Evolutionary conservation across 768 basidiomycete species (phyloP).

Genomic region (Termitomyces sp.): DNA sequence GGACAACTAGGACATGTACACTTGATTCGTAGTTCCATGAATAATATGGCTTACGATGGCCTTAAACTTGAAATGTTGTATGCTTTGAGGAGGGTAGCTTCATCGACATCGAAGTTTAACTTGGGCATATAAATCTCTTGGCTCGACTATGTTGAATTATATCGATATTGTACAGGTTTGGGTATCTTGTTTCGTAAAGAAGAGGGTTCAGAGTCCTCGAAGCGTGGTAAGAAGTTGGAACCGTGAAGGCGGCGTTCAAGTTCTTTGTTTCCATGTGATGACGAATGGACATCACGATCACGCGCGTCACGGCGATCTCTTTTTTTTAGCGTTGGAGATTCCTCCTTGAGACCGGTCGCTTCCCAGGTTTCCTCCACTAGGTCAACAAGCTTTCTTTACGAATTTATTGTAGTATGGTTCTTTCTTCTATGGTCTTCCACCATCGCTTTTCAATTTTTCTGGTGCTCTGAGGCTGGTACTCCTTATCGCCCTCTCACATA

Average conservation of each 20-base stretch:
- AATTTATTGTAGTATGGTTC: too few relatives aligned
- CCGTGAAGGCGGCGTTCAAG: too few relatives aligned
- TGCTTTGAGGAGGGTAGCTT: slow-evolving; percentile 79
- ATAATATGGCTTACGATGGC: slow-evolving; percentile 54
- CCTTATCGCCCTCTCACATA: too few relatives aligned
- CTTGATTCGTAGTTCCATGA: not conserved
- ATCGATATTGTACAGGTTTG: not conserved
- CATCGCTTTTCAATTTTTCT: too few relatives aligned
- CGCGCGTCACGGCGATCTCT: too few relatives aligned
- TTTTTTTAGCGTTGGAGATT: too few relatives aligned
- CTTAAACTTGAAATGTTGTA: slow-evolving; percentile 79
- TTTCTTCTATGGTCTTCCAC: too few relatives aligned
- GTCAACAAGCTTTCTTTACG: too few relatives aligned
- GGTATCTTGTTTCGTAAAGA: not conserved
- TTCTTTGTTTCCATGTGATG: not conserved
- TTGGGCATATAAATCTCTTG: slow-evolving; percentile 43
- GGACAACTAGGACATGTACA: not conserved
- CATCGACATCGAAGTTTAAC: slow-evolving; percentile 71
- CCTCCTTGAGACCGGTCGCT: too few relatives aligned
- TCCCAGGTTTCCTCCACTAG: too few relatives aligned
- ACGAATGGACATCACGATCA: too few relatives aligned
- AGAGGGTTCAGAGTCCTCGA: not conserved
- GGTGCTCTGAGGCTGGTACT: too few relatives aligned
- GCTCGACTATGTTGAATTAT: not conserved
- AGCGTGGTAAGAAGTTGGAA: not conserved